phyloP scores from a whole-genome alignment of 2,329 filamentous ascomycete species.

The Colletotrichum sp. region DNA sequence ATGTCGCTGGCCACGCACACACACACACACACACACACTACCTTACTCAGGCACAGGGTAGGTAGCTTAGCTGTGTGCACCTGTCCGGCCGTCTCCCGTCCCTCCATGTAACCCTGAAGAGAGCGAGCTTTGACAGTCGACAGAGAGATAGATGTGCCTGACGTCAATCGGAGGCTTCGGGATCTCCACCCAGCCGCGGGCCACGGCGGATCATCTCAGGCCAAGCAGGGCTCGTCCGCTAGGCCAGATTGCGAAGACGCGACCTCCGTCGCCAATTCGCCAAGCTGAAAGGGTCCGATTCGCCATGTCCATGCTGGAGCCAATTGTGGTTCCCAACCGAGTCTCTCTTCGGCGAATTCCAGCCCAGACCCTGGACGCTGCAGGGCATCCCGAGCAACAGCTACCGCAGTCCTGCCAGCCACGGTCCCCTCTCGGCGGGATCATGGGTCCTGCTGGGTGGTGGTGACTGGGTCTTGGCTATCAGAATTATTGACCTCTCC shows the following conservation, averaged over 20 bases:
- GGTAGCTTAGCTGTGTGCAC: neutral
- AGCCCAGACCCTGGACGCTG: neutral
- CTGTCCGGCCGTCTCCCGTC: slow-evolving; percentile 2
- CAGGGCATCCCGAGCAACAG: neutral
- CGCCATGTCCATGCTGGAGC: neutral
- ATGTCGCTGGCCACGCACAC: neutral
- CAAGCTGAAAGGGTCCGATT: slow-evolving; percentile 14
- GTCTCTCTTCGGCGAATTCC: slow-evolving; percentile 1
- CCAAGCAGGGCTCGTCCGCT: neutral
- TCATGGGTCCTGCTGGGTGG: neutral
- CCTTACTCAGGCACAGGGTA: neutral
- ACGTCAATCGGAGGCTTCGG: slow-evolving; percentile 23
- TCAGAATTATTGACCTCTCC: neutral
- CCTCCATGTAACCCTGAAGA: neutral
- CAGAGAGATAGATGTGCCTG: neutral
- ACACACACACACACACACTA: neutral
- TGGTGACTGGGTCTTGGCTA: neutral
- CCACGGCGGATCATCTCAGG: neutral
- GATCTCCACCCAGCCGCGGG: slow-evolving; percentile 6
- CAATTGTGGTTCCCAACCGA: neutral
- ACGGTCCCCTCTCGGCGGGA: slow-evolving; percentile 3
- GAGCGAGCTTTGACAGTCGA: neutral
- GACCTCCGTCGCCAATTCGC: neutral
- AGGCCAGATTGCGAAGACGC: neutral
- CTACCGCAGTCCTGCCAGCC: neutral